Conservation (phyloP, 306 rosid genomes). For the Ceratonia siliqua region DNA sequence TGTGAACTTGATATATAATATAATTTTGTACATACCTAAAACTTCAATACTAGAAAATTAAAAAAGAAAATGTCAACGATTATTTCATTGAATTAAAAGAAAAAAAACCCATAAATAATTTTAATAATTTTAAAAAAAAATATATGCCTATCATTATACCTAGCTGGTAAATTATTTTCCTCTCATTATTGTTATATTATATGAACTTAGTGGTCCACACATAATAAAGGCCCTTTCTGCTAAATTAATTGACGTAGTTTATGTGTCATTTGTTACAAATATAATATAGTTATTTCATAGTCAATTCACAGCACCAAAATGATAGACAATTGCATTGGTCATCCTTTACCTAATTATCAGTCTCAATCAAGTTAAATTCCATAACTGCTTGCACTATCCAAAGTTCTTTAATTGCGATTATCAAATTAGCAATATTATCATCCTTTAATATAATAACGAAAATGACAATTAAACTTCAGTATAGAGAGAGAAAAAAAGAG, state of each 20-base stretch:
- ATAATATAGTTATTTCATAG: constrained; percentile 22
- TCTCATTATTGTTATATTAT: background rate
- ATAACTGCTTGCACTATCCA: background rate
- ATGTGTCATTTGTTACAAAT: constrained; percentile 6
- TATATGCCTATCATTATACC: no score
- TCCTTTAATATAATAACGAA: no score
- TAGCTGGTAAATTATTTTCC: no score
- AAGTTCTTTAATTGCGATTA: background rate
- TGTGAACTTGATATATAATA: no score
- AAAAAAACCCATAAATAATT: no score
- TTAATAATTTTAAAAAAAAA: no score
- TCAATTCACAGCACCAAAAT: constrained; percentile 25
- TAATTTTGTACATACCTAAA: no score
- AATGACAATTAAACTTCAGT: no score
- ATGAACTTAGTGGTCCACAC: constrained; percentile 35
- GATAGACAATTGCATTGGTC: constrained; percentile 17
- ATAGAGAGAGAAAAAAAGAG: no score
- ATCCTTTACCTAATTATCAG: constrained; percentile 36
- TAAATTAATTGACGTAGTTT: constrained; percentile 23
- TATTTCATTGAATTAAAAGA: no score
- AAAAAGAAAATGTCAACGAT: no score
- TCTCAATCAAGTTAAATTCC: constrained; percentile 19
- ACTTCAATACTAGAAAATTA: no score
- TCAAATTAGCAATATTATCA: background rate
- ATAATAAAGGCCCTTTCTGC: constrained; percentile 1